Evolutionary conservation across 2,329 filamentous ascomycete species (phyloP).

Genomic region (Trematosphaeria pertusa): DNA sequence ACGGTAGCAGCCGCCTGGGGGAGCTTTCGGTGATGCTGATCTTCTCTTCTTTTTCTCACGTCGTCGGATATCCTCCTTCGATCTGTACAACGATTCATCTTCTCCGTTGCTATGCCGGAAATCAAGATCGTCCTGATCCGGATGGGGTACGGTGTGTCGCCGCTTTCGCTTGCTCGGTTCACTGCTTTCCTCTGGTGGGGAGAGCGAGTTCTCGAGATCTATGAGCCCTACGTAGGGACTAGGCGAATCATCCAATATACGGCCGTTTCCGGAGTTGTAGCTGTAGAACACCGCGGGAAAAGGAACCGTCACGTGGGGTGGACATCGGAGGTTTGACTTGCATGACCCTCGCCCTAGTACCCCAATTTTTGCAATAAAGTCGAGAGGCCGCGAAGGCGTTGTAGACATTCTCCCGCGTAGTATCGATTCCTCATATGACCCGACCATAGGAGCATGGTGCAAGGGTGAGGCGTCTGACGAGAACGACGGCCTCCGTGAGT

Average conservation of each 20-base stretch:
- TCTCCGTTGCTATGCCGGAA: slow-evolving; percentile 28
- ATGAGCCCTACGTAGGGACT: slow-evolving; percentile 96
- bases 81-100: slow-evolving; percentile 6
- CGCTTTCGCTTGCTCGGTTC: slow-evolving; percentile 52
- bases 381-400: slow-evolving; percentile 86
- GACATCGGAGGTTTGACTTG: slow-evolving; percentile 83
- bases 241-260: slow-evolving; percentile 80
- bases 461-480: slow-evolving; percentile 77
- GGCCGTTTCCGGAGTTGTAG: slow-evolving; percentile 74
- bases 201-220: slow-evolving; percentile 82
- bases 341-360: slow-evolving; percentile 90
- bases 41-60: slow-evolving; percentile 67
- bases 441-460: slow-evolving; percentile 93
- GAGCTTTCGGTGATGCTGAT: slow-evolving; percentile 65
- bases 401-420: slow-evolving; percentile 96
- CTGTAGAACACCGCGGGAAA: slow-evolving; percentile 98
- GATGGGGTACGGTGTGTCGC: slow-evolving; percentile 34
- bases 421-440: slow-evolving; percentile 97
- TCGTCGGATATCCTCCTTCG: slow-evolving; percentile 49
- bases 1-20: slow-evolving; percentile 88
- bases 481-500: slow-evolving; percentile 71
- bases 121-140: slow-evolving; percentile 35
- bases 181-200: slow-evolving; percentile 55
- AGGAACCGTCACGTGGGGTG: slow-evolving; percentile 85
- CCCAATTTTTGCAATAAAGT: slow-evolving; percentile 94